phyloP scores from a whole-genome alignment of 768 basidiomycete genomes.

The Rubroboletus satanas region DNA sequence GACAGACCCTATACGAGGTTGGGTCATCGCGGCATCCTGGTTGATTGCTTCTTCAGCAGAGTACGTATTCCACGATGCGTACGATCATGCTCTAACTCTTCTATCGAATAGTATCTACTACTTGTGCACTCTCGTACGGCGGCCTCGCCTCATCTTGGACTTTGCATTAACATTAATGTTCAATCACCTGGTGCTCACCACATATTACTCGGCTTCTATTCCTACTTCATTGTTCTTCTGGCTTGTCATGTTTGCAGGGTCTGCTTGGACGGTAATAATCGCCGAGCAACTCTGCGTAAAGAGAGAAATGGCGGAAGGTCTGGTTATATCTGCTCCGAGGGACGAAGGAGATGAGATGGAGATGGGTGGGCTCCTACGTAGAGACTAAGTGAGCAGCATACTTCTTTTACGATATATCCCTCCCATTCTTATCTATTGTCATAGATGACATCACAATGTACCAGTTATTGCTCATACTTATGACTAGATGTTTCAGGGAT shows the following conservation, averaged over 20 bases:
- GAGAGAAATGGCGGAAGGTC: conserved; percentile 84
- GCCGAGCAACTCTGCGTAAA: conserved; percentile 92
- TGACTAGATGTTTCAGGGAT: conserved; percentile 17
- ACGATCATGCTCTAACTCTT: conserved; percentile 7
- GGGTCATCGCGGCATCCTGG: conserved; percentile 91
- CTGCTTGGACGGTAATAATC: conserved; percentile 68
- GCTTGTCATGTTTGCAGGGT: conserved; percentile 68
- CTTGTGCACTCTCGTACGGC: conserved; percentile 81
- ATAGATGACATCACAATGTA: conserved; percentile 24
- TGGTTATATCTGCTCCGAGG: conserved; percentile 47
- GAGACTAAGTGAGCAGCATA: conserved; percentile 55
- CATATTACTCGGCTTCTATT: conserved; percentile 63
- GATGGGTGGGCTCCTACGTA: conserved; percentile 45
- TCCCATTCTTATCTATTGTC: conserved; percentile 2
- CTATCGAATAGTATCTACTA: conserved; percentile 55
- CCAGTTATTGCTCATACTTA: conserved; percentile 10
- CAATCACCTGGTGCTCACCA: conserved; percentile 90
- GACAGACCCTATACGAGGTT: conserved; percentile 77
- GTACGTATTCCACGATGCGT: conserved; percentile 49
- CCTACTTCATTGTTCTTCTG: conserved; percentile 95
- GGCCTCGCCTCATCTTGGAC: conserved; percentile 93
- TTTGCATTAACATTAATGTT: conserved; percentile 88
- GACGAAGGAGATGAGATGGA: conserved; percentile 53
- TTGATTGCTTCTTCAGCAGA: conserved; percentile 75
- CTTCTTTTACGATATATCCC: conserved; percentile 7